These are phyloP conservation scores for Oryza glaberrima DNA, from an alignment of 176 grass and related monocot genomes.

Conservation along the genomic window DNA sequence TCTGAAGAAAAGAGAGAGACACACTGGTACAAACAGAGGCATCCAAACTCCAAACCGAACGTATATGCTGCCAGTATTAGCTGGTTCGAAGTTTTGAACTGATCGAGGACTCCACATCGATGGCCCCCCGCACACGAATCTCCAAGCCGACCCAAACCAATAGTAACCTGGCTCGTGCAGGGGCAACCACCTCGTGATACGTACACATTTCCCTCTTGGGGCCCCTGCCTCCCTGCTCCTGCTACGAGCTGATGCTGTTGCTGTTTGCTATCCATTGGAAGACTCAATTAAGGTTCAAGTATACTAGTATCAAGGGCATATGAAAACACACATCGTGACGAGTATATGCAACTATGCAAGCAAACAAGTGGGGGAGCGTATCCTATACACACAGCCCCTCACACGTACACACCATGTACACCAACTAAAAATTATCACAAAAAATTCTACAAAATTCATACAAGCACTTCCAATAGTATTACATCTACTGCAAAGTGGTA, in stretches of 20 bases:
- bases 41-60: not conserved
- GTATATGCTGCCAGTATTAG: not conserved
- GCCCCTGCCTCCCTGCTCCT: not conserved
- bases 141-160: conserved; percentile 4
- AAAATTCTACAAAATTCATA: too few relatives aligned
- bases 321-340: too few relatives aligned
- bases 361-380: too few relatives aligned
- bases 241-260: not conserved
- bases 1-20: not conserved
- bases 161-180: not conserved
- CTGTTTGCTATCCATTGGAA: not conserved
- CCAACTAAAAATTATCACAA: too few relatives aligned
- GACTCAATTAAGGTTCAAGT: too few relatives aligned
- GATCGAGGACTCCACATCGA: conserved; percentile 24
- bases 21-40: not conserved
- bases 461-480: too few relatives aligned
- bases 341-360: too few relatives aligned
- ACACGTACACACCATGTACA: too few relatives aligned
- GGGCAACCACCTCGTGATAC: not conserved
- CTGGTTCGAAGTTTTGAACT: not conserved
- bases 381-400: too few relatives aligned
- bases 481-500: too few relatives aligned
- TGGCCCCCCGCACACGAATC: conserved; percentile 38
- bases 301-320: too few relatives aligned
- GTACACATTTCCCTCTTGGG: not conserved